A percentile compares a stretch with the other conserved stretches of the same genome.
Conservation (phyloP, 2,329 filamentous ascomycete genomes). For the Alternaria atra region DNA sequence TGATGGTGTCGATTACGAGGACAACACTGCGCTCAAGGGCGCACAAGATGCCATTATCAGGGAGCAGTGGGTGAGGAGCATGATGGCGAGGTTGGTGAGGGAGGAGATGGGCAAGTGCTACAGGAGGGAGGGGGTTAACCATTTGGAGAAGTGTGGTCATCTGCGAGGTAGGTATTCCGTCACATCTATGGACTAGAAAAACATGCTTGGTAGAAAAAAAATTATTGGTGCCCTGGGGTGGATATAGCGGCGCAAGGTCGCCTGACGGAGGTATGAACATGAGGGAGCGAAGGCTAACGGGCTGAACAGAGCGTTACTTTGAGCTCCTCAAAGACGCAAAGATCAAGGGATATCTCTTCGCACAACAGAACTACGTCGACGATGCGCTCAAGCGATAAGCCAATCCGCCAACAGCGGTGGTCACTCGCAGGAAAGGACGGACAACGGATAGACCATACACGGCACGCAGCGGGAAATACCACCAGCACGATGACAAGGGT, state of each 20-base stretch:
- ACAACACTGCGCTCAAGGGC: conserved; percentile 80
- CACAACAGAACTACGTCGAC: conserved; percentile 78
- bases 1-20: conserved; percentile 86
- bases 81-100: conserved; percentile 85
- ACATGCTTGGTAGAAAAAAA: background rate
- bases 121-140: conserved; percentile 83
- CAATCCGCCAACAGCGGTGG: background rate
- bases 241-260: background rate
- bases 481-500: conserved; percentile 17
- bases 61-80: conserved; percentile 88
- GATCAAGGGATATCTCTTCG: conserved; percentile 79
- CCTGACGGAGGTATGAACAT: no score
- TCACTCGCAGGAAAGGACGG: conserved; percentile 2
- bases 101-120: conserved; percentile 90
- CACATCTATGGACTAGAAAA: background rate
- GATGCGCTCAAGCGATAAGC: conserved; percentile 28
- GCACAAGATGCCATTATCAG: conserved; percentile 83
- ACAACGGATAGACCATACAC: conserved; percentile 2
- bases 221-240: background rate
- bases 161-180: conserved; percentile 70
- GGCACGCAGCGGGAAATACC: conserved; percentile 1
- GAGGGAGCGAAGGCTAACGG: conserved; percentile 31
- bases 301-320: conserved; percentile 74
- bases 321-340: conserved; percentile 79
- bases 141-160: conserved; percentile 85